phyloP scores from a whole-genome alignment of 2,329 filamentous ascomycete genomes.

The Scortechinia acanthostroma region DNA sequence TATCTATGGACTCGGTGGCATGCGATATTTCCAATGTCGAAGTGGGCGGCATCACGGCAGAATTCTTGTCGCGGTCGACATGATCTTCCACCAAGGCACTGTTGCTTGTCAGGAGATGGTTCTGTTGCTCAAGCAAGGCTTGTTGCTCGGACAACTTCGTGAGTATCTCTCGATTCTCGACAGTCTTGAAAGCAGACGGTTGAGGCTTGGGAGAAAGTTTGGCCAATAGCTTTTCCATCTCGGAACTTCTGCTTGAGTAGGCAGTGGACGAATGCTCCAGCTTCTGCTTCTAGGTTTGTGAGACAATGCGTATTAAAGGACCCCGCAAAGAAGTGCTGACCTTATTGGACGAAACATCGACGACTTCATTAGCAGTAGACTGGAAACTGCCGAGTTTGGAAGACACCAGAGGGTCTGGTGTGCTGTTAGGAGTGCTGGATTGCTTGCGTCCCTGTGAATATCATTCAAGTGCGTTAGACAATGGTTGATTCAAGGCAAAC shows the following conservation, averaged over 20 bases:
- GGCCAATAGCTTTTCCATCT: conserved; percentile 37
- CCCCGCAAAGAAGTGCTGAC: conserved; percentile 4
- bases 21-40: too few relatives aligned
- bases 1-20: neutral
- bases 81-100: neutral
- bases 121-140: conserved; percentile 24
- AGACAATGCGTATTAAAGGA: conserved; percentile 11
- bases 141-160: conserved; percentile 38
- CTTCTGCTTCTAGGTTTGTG: conserved; percentile 34
- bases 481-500: too few relatives aligned
- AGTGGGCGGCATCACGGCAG: neutral
- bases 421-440: conserved; percentile 11
- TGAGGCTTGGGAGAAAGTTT: conserved; percentile 26
- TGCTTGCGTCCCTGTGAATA: conserved; percentile 14
- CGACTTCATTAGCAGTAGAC: conserved; percentile 9
- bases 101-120: conserved; percentile 15
- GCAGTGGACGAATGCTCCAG: conserved; percentile 20
- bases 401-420: conserved; percentile 18
- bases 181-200: conserved; percentile 7
- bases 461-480: conserved; percentile 10
- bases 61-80: neutral
- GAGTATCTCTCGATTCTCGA: conserved; percentile 20
- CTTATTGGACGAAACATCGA: conserved; percentile 16
- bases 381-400: conserved; percentile 22
- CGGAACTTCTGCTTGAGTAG: conserved; percentile 10